Conservation (phyloP, 345 rosid species). For the Euphorbia peplus region DNA sequence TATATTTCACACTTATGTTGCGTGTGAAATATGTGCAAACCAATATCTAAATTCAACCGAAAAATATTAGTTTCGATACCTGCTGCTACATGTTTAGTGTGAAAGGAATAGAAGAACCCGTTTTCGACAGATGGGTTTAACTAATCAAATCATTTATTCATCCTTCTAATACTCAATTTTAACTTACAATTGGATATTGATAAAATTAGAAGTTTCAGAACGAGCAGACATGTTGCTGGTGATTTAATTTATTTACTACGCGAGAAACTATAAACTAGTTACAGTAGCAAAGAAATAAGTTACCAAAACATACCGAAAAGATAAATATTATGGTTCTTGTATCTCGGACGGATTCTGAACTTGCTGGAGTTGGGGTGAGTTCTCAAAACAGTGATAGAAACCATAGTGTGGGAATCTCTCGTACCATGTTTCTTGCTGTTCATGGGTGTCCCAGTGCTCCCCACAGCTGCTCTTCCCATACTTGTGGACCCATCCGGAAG, state of each 20-base stretch:
- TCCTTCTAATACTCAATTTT: background rate
- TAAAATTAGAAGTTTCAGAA: background rate
- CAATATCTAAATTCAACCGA: background rate
- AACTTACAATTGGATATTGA: background rate
- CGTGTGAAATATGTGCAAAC: too few species aligned
- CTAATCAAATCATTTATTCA: background rate
- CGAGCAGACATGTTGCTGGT: background rate
- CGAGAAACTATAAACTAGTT: background rate
- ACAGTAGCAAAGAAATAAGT: background rate
- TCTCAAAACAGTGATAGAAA: conserved; percentile 84
- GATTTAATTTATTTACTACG: background rate
- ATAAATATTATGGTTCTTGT: conserved; percentile 13
- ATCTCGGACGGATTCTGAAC: conserved; percentile 66
- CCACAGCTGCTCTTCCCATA: conserved; percentile 95
- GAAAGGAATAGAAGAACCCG: background rate
- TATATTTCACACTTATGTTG: background rate
- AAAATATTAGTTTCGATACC: background rate
- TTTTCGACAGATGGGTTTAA: background rate
- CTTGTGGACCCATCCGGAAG: conserved; percentile 95
- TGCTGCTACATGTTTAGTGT: background rate
- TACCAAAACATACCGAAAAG: background rate
- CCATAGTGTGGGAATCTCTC: conserved; percentile 95
- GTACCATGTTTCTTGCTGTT: conserved; percentile 78
- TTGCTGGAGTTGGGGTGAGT: conserved; percentile 76
- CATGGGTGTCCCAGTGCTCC: conserved; percentile 92